Conservation (phyloP, 345 rosid genomes). For the Hevea brasiliensis region DNA sequence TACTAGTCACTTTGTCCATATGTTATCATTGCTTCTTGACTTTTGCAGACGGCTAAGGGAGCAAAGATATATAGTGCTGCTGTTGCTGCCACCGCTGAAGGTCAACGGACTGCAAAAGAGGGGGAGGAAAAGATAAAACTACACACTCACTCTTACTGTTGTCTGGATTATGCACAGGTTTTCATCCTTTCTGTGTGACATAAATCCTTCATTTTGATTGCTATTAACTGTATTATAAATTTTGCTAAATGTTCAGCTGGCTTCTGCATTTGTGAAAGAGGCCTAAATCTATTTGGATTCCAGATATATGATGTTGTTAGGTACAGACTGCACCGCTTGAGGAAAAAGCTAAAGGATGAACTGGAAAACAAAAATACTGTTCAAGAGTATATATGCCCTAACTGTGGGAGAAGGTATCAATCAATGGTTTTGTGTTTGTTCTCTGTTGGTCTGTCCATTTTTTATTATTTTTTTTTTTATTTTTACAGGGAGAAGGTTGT, state of each 20-base stretch:
- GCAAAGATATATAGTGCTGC: constrained; percentile 80
- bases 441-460: not conserved
- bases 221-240: not conserved
- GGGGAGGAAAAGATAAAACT: constrained; percentile 84
- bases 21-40: not conserved
- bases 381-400: constrained; percentile 89
- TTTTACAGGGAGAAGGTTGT: not conserved
- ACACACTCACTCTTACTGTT: constrained; percentile 87
- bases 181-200: constrained; percentile 12
- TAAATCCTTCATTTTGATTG: constrained; percentile 4
- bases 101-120: constrained; percentile 42
- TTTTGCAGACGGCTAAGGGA: constrained; percentile 75
- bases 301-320: constrained; percentile 86
- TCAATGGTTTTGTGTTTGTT: not conserved
- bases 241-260: constrained; percentile 2
- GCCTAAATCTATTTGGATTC: constrained; percentile 27
- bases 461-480: no score
- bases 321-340: constrained; percentile 67
- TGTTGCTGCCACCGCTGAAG: constrained; percentile 67
- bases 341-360: constrained; percentile 80
- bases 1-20: not conserved
- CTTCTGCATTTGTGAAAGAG: constrained; percentile 15
- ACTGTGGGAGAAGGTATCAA: constrained; percentile 71
- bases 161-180: constrained; percentile 89
- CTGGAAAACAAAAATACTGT: constrained; percentile 82